These are phyloP conservation scores for Halteria grandinella DNA, from an alignment of 73 alveolate species.

Conservation along the genomic window DNA sequence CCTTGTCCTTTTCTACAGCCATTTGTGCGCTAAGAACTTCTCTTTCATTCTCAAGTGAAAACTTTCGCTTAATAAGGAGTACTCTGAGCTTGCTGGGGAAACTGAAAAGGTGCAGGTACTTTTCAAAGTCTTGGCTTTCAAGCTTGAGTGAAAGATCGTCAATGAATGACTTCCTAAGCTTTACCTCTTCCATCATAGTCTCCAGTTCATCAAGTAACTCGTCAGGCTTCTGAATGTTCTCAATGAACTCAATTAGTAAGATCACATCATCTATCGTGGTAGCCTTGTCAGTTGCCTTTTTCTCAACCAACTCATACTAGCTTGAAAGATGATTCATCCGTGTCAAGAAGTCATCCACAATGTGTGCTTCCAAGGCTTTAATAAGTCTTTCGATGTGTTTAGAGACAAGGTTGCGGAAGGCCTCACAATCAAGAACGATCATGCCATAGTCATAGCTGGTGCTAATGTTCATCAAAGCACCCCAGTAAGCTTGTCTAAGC, in stretches of 20 bases:
- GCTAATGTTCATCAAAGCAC: constrained; percentile 42
- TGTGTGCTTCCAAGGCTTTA: constrained; percentile 25
- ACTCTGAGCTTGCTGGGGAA: constrained; percentile 46
- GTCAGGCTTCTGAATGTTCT: constrained; percentile 64
- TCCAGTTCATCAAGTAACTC: constrained; percentile 63
- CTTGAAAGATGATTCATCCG: constrained; percentile 42
- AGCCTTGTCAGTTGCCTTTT: constrained; percentile 28
- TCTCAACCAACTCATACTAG: constrained; percentile 51
- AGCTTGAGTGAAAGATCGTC: constrained; percentile 58
- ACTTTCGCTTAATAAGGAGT: constrained; percentile 28
- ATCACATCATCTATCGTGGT: constrained; percentile 70
- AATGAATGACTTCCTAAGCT: constrained; percentile 64
- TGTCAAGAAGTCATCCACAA: constrained; percentile 50
- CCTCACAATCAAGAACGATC: constrained; percentile 44
- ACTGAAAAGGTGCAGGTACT: constrained; percentile 53
- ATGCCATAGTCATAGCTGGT: constrained; percentile 62
- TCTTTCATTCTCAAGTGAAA: constrained; percentile 62
- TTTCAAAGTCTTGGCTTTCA: constrained; percentile 15
- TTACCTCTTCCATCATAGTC: constrained; percentile 49
- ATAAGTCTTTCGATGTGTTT: constrained; percentile 56
- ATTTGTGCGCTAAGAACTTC: constrained; percentile 50
- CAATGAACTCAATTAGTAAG: constrained; percentile 60
- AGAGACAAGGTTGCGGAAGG: constrained; percentile 16
- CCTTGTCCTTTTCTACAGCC: constrained; percentile 62
- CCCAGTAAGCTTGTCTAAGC: constrained; percentile 68